Conservation (phyloP, 2,329 filamentous ascomycete species). For the Penicillium psychrosexuale region DNA sequence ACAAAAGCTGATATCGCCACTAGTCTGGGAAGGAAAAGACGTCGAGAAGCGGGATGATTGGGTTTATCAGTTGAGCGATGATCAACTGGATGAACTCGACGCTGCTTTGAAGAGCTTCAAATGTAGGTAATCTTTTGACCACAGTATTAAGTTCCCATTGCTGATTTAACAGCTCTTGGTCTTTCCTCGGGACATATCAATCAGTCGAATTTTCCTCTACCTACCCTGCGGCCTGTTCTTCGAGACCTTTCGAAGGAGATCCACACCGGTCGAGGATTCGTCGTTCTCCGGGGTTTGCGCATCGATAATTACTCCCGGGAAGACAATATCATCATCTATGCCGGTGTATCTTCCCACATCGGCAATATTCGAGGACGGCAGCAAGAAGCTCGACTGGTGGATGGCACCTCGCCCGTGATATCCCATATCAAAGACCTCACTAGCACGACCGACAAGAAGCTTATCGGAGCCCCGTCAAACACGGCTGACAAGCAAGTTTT, state of each 20-base stretch:
- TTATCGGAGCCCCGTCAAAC: constrained; percentile 22
- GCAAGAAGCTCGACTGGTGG: constrained; percentile 31
- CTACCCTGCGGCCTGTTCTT: constrained; percentile 33
- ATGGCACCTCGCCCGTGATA: constrained; percentile 45
- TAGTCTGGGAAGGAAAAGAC: constrained; percentile 49
- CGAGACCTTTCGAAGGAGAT: constrained; percentile 35
- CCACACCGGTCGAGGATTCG: constrained; percentile 45
- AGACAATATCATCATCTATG: constrained; percentile 40
- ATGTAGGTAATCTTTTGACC: constrained; percentile 19
- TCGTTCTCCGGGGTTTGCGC: constrained; percentile 44
- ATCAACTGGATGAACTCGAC: constrained; percentile 46
- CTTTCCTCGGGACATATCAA: constrained; percentile 37
- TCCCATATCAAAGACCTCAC: constrained; percentile 63
- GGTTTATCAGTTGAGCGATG: constrained; percentile 27
- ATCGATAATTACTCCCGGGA: constrained; percentile 36
- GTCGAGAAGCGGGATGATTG: constrained; percentile 37
- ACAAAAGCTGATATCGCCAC: constrained; percentile 36
- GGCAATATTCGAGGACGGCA: constrained; percentile 42
- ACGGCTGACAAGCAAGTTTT: constrained; percentile 46
- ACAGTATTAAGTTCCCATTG: background rate
- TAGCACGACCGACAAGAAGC: constrained; percentile 5
- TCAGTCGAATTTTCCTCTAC: constrained; percentile 45
- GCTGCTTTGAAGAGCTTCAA: constrained; percentile 44
- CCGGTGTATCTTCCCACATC: constrained; percentile 45
- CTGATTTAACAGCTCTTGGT: constrained; percentile 30